Conservation (phyloP, 768 basidiomycete genomes). For the Ephemerocybe angulata region DNA sequence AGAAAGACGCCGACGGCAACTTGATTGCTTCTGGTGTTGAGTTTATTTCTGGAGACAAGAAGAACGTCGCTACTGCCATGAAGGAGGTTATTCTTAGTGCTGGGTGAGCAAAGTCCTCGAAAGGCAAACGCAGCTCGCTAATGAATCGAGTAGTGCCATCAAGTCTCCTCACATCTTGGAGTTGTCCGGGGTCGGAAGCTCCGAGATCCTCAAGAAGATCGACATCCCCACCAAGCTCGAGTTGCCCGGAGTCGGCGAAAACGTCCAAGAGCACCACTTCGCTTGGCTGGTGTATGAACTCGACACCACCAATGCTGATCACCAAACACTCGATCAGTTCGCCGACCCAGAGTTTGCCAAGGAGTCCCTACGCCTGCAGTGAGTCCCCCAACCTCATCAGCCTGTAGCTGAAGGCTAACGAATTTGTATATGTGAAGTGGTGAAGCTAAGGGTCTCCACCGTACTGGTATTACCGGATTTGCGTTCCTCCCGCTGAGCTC, state of each 20-base stretch:
- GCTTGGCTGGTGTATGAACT: slow-evolving; percentile 7
- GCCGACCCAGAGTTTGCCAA: slow-evolving; percentile 1
- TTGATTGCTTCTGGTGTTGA: slow-evolving; percentile 9
- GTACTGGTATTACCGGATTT: slow-evolving; percentile 24
- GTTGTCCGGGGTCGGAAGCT: slow-evolving; percentile 15
- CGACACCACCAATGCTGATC: slow-evolving; percentile 5
- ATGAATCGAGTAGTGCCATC: slow-evolving; percentile 5
- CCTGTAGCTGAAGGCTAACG: too few relatives aligned
- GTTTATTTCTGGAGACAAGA: slow-evolving; percentile 6
- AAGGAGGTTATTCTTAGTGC: slow-evolving; percentile 13
- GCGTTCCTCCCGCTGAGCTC: slow-evolving; percentile 25
- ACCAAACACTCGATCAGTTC: slow-evolving; percentile 7
- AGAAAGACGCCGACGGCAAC: slow-evolving; percentile 1
- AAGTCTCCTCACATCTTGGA: slow-evolving; percentile 17
- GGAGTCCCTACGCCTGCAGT: slow-evolving; percentile 8
- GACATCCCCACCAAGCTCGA: slow-evolving; percentile 13
- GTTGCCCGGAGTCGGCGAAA: slow-evolving; percentile 16
- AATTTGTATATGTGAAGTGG: too few relatives aligned
- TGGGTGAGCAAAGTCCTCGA: slow-evolving; percentile 8
- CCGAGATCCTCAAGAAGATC: slow-evolving; percentile 8
- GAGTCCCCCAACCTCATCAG: too few relatives aligned
- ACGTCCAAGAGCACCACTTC: slow-evolving; percentile 13
- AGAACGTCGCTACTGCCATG: background rate
- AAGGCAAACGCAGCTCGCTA: background rate
- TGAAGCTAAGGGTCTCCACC: slow-evolving; percentile 22